Evolutionary conservation across 371 early-diverging fungal genomes (phyloP), one percentile per base, ranked within the genome.

Genomic region (Zopfochytrium polystomum): DNA sequence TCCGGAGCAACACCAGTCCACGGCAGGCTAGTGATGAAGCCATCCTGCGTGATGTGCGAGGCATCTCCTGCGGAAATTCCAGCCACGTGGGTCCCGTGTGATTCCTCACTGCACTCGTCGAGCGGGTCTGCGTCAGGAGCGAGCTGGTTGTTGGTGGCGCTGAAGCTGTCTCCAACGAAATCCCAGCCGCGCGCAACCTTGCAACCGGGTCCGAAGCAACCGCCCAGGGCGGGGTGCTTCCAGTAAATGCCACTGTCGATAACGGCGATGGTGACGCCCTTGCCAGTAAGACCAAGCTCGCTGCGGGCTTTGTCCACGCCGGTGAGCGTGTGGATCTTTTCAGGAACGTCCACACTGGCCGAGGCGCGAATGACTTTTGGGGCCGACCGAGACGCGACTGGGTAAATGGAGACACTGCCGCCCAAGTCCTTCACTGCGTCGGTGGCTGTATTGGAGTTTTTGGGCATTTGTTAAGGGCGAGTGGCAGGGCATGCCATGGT

Each of bases 221-320:
- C n/a, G n/a, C n/a, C 86, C 48, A 88, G 70, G 6, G 87, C 85
- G 42, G 87, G 85, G 66, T 87, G 87, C 13, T 74, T 79, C 65
- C 84, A 88, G 66, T 86, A 85, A 25, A 88, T 74, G 20, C 85
- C 83, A 7, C 77, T 68, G 61, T 81, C 82, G 27, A 81, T 73
- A 49, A 80, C 67, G 53, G 71, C 82, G 35, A 83, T 66, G n/a
- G 42, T n/a, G n/a, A n/a, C n/a, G n/a, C n/a, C n/a, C n/a, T n/a
- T n/a, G n/a, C n/a, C n/a, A n/a, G n/a, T n/a, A n/a, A n/a, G n/a
- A n/a, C n/a, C n/a, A n/a, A n/a, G n/a, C n/a, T n/a, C n/a, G n/a
- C n/a, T n/a, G n/a, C 11, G 42, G n/a, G n/a, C 13, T 13, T 42
- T 11, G 42, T 13, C 42, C 11, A 13, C n/a, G n/a, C 42, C 42